Evolutionary conservation across 192 early-diverging fungal genomes (phyloP).

Genomic region (Gigaspora rosea): DNA sequence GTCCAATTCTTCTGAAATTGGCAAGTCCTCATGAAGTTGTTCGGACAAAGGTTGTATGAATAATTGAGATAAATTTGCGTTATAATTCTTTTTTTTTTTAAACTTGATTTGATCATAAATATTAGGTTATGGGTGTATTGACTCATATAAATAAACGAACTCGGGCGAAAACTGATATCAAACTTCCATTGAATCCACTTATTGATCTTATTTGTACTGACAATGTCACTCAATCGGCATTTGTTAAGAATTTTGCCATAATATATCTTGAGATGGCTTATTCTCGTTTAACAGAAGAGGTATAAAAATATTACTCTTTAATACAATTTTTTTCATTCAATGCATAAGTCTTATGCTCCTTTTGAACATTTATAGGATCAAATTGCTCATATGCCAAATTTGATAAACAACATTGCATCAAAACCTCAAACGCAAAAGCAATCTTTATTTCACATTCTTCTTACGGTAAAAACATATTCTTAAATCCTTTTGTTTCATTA

Average conservation of each 20-base stretch:
- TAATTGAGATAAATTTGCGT: not conserved
- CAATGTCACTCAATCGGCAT: constrained; percentile 36
- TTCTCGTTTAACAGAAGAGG: constrained; percentile 47
- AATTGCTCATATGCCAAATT: constrained; percentile 50
- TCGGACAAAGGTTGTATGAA: constrained; percentile 45
- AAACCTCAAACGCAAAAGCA: constrained; percentile 62
- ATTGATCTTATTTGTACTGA: constrained; percentile 58
- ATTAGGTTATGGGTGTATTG: constrained; percentile 72
- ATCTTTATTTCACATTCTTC: constrained; percentile 61
- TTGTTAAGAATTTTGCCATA: constrained; percentile 78
- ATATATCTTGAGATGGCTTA: constrained; percentile 87
- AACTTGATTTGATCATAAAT: not conserved
- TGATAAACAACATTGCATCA: constrained; percentile 62
- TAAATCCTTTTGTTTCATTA: not conserved
- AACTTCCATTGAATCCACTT: constrained; percentile 65
- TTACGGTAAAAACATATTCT: constrained; percentile 57
- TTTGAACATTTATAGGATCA: constrained; percentile 37
- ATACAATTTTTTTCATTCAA: not conserved
- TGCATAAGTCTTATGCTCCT: not conserved
- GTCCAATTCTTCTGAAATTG: constrained; percentile 72
- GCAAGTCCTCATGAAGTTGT: constrained; percentile 47
- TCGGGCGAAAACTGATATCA: constrained; percentile 59
- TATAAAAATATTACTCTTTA: constrained; percentile 33
- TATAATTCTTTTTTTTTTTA: no score
- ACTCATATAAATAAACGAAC: constrained; percentile 86